Evolutionary conservation across 768 basidiomycete species (phyloP).

Genomic region (Pholiota microspora): DNA sequence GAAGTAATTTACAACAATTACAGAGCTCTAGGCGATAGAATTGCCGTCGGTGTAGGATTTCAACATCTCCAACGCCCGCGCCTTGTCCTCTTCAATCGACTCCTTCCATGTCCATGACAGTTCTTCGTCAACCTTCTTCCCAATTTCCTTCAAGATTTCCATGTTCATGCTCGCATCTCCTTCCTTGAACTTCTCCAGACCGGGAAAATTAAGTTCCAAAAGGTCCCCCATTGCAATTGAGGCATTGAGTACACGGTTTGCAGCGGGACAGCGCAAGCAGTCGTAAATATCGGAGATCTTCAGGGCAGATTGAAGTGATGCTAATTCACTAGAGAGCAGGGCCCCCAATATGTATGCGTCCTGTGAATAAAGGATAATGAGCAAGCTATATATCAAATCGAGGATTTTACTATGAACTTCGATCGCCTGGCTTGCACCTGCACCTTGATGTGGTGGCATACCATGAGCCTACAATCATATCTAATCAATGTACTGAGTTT

Average conservation of each 20-base stretch:
- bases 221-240: neutral
- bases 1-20: no score
- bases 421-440: slow-evolving; percentile 5
- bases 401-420: neutral
- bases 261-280: neutral
- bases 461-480: neutral
- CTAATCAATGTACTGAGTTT: neutral
- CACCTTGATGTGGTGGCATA: slow-evolving; percentile 8
- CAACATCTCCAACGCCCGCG: neutral
- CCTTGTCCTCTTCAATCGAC: neutral
- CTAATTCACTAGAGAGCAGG: neutral
- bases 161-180: neutral
- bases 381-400: neutral
- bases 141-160: neutral
- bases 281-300: neutral
- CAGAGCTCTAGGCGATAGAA: no score
- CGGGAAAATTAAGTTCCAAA: neutral
- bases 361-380: neutral
- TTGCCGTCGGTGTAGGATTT: neutral
- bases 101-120: slow-evolving; percentile 5
- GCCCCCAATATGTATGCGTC: slow-evolving; percentile 1
- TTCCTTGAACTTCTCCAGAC: neutral
- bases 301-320: neutral
- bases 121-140: neutral
- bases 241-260: neutral